Evolutionary conservation across 495 filamentous ascomycete genomes (phyloP).

Genomic region (Tuber aestivum): DNA sequence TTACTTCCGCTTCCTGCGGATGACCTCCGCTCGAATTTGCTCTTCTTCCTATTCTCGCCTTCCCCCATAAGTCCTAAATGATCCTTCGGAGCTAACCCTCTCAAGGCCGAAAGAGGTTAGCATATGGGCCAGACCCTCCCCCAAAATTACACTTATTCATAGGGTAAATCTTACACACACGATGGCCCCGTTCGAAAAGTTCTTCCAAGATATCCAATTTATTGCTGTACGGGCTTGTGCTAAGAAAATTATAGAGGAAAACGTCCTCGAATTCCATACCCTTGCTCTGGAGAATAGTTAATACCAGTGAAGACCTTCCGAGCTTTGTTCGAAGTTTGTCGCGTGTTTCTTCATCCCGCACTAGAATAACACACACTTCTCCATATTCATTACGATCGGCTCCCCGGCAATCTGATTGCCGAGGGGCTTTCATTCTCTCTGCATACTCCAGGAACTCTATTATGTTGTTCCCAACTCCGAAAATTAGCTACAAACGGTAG

Average conservation of each 20-base stretch:
- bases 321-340: conserved; percentile 25
- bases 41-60: no score
- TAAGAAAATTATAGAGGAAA: conserved; percentile 33
- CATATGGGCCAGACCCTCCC: not conserved
- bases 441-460: not conserved
- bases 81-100: not conserved
- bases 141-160: not conserved
- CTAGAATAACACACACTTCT: conserved; percentile 47
- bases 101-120: not conserved
- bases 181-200: not conserved
- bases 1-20: no score
- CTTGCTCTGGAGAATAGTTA: conserved; percentile 48
- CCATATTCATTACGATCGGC: conserved; percentile 43
- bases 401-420: not conserved
- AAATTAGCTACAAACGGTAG: not conserved
- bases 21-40: no score
- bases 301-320: conserved; percentile 41
- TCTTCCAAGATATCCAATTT: conserved; percentile 8
- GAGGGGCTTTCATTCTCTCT: not conserved
- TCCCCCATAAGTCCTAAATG: no score
- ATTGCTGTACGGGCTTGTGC: conserved; percentile 9
- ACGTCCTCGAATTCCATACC: conserved; percentile 50
- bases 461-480: not conserved
- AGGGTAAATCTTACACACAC: not conserved
- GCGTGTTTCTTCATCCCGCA: conserved; percentile 42